These are phyloP conservation scores for Cytospora paraplurivora DNA, from an alignment of 2,329 filamentous ascomycete species.

Conservation along the genomic window DNA sequence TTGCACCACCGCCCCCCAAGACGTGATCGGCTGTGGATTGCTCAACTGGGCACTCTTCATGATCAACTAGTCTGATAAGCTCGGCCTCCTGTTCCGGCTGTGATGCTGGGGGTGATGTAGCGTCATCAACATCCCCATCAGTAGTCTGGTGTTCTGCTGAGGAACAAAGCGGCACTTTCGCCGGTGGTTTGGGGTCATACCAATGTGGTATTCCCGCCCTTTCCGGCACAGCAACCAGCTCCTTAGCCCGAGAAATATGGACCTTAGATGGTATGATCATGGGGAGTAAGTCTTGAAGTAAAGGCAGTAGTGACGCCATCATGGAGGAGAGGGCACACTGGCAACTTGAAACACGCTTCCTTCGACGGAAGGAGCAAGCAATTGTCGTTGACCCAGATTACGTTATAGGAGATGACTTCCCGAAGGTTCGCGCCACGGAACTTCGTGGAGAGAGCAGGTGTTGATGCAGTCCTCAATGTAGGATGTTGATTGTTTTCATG, in stretches of 20 bases:
- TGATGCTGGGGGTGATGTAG: slow-evolving; percentile 4
- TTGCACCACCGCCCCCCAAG: not conserved
- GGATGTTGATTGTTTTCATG: too few species aligned
- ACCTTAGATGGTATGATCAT: slow-evolving; percentile 62
- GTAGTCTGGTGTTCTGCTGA: not conserved
- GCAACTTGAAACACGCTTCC: too few species aligned
- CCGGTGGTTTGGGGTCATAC: slow-evolving; percentile 27
- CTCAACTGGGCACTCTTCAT: slow-evolving; percentile 7
- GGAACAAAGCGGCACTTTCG: slow-evolving; percentile 34
- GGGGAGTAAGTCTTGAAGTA: slow-evolving; percentile 60
- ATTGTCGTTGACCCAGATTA: too few species aligned
- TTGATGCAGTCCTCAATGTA: too few species aligned
- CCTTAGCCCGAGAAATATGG: slow-evolving; percentile 51
- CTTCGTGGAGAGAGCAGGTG: too few species aligned
- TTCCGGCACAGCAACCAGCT: slow-evolving; percentile 17
- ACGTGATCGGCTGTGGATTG: not conserved
- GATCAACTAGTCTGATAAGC: slow-evolving; percentile 28
- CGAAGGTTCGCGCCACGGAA: too few species aligned
- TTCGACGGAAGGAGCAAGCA: too few species aligned
- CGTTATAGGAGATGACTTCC: too few species aligned
- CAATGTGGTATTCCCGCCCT: slow-evolving; percentile 16
- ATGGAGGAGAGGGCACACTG: not conserved
- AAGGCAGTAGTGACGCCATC: slow-evolving; percentile 57
- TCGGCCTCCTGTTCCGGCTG: slow-evolving; percentile 42
- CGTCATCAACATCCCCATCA: slow-evolving; percentile 5